Percentiles rank a stretch among this genome's conserved stretches.
These are phyloP conservation scores for Didymellaceae sp. DNA, from an alignment of 2,329 filamentous ascomycete genomes.

Conservation along the genomic window DNA sequence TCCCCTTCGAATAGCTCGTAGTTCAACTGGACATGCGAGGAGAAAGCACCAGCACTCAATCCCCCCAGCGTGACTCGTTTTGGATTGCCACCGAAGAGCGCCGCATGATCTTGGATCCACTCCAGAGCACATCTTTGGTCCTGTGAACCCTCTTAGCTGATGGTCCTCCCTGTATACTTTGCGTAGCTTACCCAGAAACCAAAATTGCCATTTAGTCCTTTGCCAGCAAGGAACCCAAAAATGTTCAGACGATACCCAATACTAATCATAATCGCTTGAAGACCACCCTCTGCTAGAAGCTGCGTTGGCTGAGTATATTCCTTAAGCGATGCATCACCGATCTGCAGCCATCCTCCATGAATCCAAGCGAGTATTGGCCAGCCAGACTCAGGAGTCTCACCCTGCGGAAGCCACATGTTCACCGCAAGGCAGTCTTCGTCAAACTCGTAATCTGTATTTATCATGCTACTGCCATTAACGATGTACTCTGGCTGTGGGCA, in stretches of 20 bases:
- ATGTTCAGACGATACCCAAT: slow-evolving; percentile 18
- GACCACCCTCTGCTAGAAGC: slow-evolving; percentile 9
- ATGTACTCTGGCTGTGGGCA: slow-evolving; percentile 13
- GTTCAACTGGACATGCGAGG: slow-evolving; percentile 10
- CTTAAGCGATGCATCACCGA: slow-evolving; percentile 8
- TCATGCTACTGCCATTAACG: slow-evolving; percentile 4
- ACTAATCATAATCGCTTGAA: slow-evolving; percentile 12
- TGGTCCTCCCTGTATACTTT: fast-evolving
- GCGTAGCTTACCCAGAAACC: slow-evolving; percentile 13
- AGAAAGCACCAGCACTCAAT: slow-evolving; percentile 12
- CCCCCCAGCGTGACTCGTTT: slow-evolving; percentile 4
- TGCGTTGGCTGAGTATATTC: slow-evolving; percentile 11
- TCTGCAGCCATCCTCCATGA: slow-evolving; percentile 14
- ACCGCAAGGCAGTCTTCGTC: slow-evolving; percentile 13
- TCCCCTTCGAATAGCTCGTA: slow-evolving; percentile 10
- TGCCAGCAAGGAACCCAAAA: slow-evolving; percentile 15
- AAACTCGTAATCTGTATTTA: slow-evolving; percentile 5
- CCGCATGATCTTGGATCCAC: slow-evolving; percentile 6
- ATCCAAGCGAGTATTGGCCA: slow-evolving; percentile 16
- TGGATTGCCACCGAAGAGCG: slow-evolving; percentile 2
- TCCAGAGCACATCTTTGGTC: slow-evolving; percentile 12
- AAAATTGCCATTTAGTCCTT: slow-evolving; percentile 11
- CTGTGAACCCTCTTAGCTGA: not conserved
- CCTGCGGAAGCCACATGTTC: slow-evolving; percentile 9
- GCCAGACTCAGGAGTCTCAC: slow-evolving; percentile 3